Percentiles rank a stretch among this genome's conserved stretches.
Conservation (phyloP, 768 basidiomycete genomes). For the Auricularia sp. region DNA sequence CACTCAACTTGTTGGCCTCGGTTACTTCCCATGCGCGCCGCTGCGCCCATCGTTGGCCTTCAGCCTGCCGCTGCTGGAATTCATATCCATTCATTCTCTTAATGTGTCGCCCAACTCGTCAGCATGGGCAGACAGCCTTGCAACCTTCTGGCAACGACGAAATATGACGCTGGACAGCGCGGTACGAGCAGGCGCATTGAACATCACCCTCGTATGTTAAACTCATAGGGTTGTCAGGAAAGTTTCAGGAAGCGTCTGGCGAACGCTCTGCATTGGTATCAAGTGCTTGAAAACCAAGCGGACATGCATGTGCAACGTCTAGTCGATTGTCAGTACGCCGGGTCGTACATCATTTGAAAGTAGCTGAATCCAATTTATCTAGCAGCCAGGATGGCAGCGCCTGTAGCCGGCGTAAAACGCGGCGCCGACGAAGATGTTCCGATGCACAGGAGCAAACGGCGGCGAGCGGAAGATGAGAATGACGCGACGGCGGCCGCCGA, state of each 20-base stretch:
- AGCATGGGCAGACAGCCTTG: conserved; percentile 1
- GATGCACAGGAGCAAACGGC: too few relatives aligned
- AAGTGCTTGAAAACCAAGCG: background rate
- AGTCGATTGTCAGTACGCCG: background rate
- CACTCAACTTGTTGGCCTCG: background rate
- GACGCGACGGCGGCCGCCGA: too few relatives aligned
- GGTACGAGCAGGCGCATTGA: too few relatives aligned
- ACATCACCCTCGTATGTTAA: too few relatives aligned
- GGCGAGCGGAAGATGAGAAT: too few relatives aligned
- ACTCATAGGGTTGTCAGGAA: background rate
- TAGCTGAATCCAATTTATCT: too few relatives aligned
- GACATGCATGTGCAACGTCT: too few relatives aligned
- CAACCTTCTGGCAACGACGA: background rate
- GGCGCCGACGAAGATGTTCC: too few relatives aligned
- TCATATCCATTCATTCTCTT: background rate
- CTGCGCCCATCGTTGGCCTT: conserved; percentile 2
- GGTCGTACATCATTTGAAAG: too few relatives aligned
- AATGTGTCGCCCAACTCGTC: background rate
- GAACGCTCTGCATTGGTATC: background rate
- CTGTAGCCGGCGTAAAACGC: too few relatives aligned
- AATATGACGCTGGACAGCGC: background rate
- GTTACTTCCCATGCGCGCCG: conserved; percentile 6
- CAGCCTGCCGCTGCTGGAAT: conserved; percentile 1
- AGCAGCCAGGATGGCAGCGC: too few relatives aligned
- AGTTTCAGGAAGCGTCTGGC: background rate